Evolutionary conservation across 148 eudicot species (phyloP).

Genomic region (Rhododendron griersonianum): DNA sequence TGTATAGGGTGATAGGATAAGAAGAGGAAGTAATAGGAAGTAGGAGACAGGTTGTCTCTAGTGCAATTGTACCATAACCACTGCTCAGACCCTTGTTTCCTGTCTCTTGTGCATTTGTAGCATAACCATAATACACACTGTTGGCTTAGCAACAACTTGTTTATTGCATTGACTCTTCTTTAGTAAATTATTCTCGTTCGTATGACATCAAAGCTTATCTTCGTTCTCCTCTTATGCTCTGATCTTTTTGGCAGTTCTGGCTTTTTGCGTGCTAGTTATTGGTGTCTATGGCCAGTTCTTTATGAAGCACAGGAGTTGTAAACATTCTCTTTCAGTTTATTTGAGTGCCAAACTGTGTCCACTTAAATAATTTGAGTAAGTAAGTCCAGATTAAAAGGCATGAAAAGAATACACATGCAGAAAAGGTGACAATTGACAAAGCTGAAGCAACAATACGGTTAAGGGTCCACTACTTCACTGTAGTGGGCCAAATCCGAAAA

Average conservation of each 20-base stretch:
- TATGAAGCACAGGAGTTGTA: neutral
- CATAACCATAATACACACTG: neutral
- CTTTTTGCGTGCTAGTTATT: neutral
- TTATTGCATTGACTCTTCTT: neutral
- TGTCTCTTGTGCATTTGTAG: conserved; percentile 1
- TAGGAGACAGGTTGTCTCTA: neutral
- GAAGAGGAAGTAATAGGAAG: neutral
- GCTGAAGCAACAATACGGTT: neutral
- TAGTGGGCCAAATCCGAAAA: too few species aligned
- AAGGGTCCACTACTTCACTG: too few species aligned
- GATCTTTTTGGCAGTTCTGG: neutral
- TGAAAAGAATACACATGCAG: neutral
- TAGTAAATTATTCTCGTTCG: neutral
- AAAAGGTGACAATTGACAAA: neutral
- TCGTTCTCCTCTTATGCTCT: neutral
- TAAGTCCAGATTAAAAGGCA: neutral
- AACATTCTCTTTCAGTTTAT: too few species aligned
- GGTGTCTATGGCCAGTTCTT: neutral
- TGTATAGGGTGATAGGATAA: neutral
- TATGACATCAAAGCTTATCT: neutral
- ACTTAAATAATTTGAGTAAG: neutral
- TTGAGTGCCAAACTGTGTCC: neutral
- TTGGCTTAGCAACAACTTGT: neutral
- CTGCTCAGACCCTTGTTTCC: neutral
- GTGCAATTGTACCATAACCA: conserved; percentile 3